A percentile compares a stretch with the other conserved stretches of the same genome.
Conservation (phyloP, 1,284 basidiomycete genomes). For the Puccinia polysora region DNA sequence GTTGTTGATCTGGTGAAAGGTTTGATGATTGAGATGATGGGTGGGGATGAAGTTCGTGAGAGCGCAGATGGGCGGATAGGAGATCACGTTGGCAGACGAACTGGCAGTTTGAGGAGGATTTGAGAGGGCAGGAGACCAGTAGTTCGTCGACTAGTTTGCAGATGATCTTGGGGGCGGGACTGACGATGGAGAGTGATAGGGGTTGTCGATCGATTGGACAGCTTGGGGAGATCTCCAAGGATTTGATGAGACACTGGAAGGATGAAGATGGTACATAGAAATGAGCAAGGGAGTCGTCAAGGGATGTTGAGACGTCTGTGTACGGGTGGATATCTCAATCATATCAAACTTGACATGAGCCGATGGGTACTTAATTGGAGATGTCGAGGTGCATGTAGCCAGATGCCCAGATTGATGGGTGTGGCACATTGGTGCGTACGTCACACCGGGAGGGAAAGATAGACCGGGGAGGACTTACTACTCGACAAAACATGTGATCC, state of each 20-base stretch:
- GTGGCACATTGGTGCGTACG: too few relatives aligned
- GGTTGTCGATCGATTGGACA: constrained; percentile 47
- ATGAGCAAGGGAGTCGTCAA: too few relatives aligned
- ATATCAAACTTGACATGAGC: too few relatives aligned
- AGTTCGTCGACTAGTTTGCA: constrained; percentile 46
- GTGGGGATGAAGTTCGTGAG: not conserved
- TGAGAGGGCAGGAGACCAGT: constrained; percentile 44
- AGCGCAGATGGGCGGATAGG: constrained; percentile 13
- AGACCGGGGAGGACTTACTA: constrained; percentile 1
- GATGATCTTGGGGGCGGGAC: constrained; percentile 44
- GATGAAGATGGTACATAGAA: not conserved
- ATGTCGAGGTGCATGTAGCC: too few relatives aligned
- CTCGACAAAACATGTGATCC: constrained; percentile 40
- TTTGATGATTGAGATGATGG: not conserved
- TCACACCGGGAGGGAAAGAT: too few relatives aligned
- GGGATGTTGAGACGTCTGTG: too few relatives aligned
- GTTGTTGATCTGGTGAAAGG: not conserved
- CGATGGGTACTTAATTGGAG: too few relatives aligned
- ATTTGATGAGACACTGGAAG: constrained; percentile 43
- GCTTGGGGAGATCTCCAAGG: constrained; percentile 43
- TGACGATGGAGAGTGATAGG: constrained; percentile 26
- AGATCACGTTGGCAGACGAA: constrained; percentile 36
- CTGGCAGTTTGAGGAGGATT: constrained; percentile 14
- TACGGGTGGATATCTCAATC: too few relatives aligned
- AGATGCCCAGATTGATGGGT: too few relatives aligned